Percentiles rank a stretch among this genome's conserved stretches.
Conservation (phyloP, 73 alveolate genomes). For the Paramecium sonneborni region DNA sequence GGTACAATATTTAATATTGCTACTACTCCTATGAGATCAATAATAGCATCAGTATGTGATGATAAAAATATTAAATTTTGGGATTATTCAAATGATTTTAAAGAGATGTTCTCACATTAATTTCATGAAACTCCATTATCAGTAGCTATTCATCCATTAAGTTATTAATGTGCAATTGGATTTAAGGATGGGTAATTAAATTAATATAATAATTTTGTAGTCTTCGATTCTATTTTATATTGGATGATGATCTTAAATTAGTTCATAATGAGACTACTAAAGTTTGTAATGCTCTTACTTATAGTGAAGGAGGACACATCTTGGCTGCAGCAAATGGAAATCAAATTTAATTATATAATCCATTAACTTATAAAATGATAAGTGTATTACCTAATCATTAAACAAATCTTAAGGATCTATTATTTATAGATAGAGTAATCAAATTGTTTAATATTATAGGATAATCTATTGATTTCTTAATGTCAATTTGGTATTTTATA, state of each 20-base stretch:
- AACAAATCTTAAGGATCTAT: conserved; percentile 34
- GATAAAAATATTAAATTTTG: conserved; percentile 55
- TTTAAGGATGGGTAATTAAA: conserved; percentile 56
- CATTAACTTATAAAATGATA: conserved; percentile 23
- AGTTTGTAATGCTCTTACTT: conserved; percentile 47
- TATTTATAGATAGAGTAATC: conserved; percentile 22
- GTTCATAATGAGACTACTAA: conserved; percentile 59
- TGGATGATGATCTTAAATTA: conserved; percentile 52
- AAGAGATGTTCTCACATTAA: conserved; percentile 53
- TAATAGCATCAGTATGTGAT: conserved; percentile 61
- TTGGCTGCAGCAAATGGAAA: conserved; percentile 63
- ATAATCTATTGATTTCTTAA: conserved; percentile 22
- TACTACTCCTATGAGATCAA: conserved; percentile 56
- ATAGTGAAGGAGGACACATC: conserved; percentile 67
- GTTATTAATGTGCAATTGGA: conserved; percentile 58
- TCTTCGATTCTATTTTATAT: conserved; percentile 39
- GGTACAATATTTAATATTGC: conserved; percentile 58
- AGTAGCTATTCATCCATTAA: conserved; percentile 62
- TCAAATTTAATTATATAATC: conserved; percentile 7
- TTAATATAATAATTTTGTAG: neutral
- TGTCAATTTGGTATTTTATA: conserved; percentile 53
- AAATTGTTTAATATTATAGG: neutral
- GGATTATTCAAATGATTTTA: conserved; percentile 58
- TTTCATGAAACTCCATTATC: conserved; percentile 63
- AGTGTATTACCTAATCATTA: conserved; percentile 9